Conservation (phyloP, 495 filamentous ascomycete species). For the Lasiosphaeris hirsuta region DNA sequence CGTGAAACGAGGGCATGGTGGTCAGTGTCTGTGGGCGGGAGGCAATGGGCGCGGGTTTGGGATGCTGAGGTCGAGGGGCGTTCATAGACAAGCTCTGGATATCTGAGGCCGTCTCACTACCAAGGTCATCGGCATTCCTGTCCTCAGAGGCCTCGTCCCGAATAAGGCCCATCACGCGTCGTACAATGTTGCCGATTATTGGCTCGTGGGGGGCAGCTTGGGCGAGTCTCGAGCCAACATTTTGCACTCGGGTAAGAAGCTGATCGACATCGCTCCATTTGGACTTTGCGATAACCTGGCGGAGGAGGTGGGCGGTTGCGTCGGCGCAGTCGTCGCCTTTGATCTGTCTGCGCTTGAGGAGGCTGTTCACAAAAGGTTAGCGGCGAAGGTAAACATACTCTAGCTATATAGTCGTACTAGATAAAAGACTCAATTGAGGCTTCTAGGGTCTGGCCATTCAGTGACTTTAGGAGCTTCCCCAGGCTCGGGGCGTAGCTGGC, state of each 20-base stretch:
- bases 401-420: slow-evolving; percentile 47
- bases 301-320: slow-evolving; percentile 83
- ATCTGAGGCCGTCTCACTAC: slow-evolving; percentile 37
- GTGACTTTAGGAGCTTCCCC: slow-evolving; percentile 69
- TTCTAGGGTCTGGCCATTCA: slow-evolving; percentile 68
- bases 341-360: slow-evolving; percentile 88
- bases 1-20: slow-evolving; percentile 55
- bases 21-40: slow-evolving; percentile 36
- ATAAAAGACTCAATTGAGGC: slow-evolving; percentile 76
- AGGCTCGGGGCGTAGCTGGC: slow-evolving; percentile 62
- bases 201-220: slow-evolving; percentile 84
- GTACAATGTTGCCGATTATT: slow-evolving; percentile 88
- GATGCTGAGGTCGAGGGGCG: slow-evolving; percentile 16
- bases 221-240: slow-evolving; percentile 68
- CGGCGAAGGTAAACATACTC: background rate
- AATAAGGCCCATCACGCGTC: slow-evolving; percentile 84
- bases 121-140: slow-evolving; percentile 60
- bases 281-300: slow-evolving; percentile 72
- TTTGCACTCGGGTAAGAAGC: slow-evolving; percentile 73
- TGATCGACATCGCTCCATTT: slow-evolving; percentile 68
- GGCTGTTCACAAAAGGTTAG: slow-evolving; percentile 43
- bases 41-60: slow-evolving; percentile 29
- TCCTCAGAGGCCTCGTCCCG: slow-evolving; percentile 86
- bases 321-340: slow-evolving; percentile 80
- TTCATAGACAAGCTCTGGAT: slow-evolving; percentile 34